These are phyloP conservation scores for Suhomyces coccinellae DNA, from an alignment of 1,139 yeast genomes.

Conservation along the genomic window DNA sequence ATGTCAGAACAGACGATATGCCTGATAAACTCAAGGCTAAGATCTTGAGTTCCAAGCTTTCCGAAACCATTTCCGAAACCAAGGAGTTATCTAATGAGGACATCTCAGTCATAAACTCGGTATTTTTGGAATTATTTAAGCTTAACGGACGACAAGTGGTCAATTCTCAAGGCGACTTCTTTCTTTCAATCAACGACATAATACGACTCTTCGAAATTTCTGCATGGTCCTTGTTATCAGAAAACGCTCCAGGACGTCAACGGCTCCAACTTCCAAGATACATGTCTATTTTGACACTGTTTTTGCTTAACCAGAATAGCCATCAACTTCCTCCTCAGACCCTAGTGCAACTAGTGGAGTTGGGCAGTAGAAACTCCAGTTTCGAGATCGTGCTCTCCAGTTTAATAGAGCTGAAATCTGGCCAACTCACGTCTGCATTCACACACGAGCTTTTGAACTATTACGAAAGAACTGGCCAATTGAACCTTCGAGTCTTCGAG, in stretches of 20 bases:
- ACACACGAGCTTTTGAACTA: constrained; percentile 23
- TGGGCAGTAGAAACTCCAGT: constrained; percentile 23
- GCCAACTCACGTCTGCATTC: constrained; percentile 22
- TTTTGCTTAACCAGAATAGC: constrained; percentile 18
- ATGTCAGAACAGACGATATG: constrained; percentile 30
- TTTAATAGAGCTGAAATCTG: constrained; percentile 14
- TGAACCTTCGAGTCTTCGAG: constrained; percentile 28
- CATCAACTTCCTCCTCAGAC: constrained; percentile 20
- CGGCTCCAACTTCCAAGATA: constrained; percentile 26
- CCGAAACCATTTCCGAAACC: constrained; percentile 17
- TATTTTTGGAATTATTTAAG: constrained; percentile 21
- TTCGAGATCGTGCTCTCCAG: constrained; percentile 15
- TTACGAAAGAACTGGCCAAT: constrained; percentile 16
- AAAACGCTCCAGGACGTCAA: constrained; percentile 2
- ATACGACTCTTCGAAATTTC: constrained; percentile 25
- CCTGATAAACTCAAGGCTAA: constrained; percentile 21
- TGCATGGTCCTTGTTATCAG: constrained; percentile 11
- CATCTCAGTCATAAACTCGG: constrained; percentile 23
- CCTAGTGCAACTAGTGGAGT: constrained; percentile 26
- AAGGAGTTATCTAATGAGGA: constrained; percentile 11
- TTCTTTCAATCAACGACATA: constrained; percentile 12
- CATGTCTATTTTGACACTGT: constrained; percentile 26
- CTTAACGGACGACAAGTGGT: constrained; percentile 14
- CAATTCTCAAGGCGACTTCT: constrained; percentile 2
- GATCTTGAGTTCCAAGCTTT: constrained; percentile 25